A percentile compares a stretch with the other conserved stretches of the same genome.
Evolutionary conservation across 345 rosid genomes (phyloP).

Genomic region (Sapria himalayana): DNA sequence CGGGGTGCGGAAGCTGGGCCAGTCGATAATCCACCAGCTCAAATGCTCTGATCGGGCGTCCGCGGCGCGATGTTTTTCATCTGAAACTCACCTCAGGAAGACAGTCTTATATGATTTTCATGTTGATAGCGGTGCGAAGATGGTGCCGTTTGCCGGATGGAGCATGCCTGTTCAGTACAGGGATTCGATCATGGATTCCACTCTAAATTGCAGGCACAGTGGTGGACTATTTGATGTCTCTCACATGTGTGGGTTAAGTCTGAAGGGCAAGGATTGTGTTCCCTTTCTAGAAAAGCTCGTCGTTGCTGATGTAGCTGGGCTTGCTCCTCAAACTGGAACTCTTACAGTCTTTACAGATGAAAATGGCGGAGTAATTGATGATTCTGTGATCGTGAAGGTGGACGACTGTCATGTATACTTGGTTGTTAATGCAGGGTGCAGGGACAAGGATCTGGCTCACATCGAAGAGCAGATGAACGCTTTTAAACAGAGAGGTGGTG

Average conservation of each 20-base stretch:
- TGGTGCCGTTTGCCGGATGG: constrained; percentile 99
- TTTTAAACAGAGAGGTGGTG: constrained; percentile 78
- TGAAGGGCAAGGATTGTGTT: constrained; percentile 79
- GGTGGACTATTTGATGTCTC: constrained; percentile 89
- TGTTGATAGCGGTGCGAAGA: constrained; percentile 62
- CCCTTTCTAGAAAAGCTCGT: constrained; percentile 86
- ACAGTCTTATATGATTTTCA: constrained; percentile 84
- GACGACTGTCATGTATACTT: constrained; percentile 58
- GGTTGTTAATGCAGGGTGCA: constrained; percentile 97
- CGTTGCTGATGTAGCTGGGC: constrained; percentile 83
- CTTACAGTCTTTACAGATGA: constrained; percentile 84
- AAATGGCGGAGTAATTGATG: constrained; percentile 92
- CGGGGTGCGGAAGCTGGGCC: constrained; percentile 98
- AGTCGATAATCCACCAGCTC: constrained; percentile 62
- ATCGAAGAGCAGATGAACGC: constrained; percentile 91
- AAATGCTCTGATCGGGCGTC: constrained; percentile 46
- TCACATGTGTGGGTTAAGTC: constrained; percentile 94
- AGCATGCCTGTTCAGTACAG: constrained; percentile 99
- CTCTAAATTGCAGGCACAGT: constrained; percentile 73
- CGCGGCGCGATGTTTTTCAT: constrained; percentile 45
- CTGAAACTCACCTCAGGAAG: constrained; percentile 72
- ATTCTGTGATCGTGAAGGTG: constrained; percentile 86
- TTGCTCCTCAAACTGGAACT: constrained; percentile 68
- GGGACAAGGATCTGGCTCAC: constrained; percentile 97
- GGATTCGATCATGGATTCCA: constrained; percentile 92